These are phyloP conservation scores for Penicillium vulpinum DNA, from an alignment of 2,329 filamentous ascomycete species.

Conservation along the genomic window DNA sequence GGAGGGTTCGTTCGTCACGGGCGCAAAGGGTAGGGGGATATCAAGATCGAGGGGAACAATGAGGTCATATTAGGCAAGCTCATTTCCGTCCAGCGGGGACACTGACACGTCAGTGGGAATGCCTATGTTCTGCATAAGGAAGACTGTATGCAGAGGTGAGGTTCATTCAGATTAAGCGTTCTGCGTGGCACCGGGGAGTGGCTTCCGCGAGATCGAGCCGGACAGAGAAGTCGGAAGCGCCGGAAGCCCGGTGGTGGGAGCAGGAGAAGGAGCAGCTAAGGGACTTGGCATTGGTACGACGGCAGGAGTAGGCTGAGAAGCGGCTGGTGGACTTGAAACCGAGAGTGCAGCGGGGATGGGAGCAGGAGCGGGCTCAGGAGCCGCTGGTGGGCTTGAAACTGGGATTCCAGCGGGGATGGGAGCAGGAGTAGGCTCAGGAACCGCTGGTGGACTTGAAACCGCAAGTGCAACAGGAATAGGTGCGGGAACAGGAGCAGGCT, in stretches of 20 bases:
- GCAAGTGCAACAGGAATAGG: background rate
- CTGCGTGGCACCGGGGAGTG: slow-evolving; percentile 59
- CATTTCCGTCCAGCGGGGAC: slow-evolving; percentile 20
- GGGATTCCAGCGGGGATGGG: slow-evolving; percentile 15
- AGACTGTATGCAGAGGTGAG: slow-evolving; percentile 3
- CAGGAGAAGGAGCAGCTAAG: slow-evolving; percentile 23
- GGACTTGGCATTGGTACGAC: slow-evolving; percentile 29
- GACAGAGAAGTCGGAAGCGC: slow-evolving; percentile 47
- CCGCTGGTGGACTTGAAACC: too few species aligned
- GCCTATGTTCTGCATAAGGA: slow-evolving; percentile 8
- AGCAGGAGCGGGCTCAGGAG: slow-evolving; percentile 26
- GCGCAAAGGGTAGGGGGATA: slow-evolving; percentile 12
- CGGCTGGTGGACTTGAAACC: background rate
- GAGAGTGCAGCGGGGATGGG: too few species aligned
- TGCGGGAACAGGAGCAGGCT: too few species aligned
- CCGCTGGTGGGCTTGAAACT: slow-evolving; percentile 32
- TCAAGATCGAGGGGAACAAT: background rate
- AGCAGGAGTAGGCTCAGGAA: background rate
- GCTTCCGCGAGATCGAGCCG: slow-evolving; percentile 53
- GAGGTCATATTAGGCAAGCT: slow-evolving; percentile 17
- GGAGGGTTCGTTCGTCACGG: slow-evolving; percentile 22
- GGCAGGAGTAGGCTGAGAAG: slow-evolving; percentile 9
- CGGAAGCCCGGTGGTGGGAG: slow-evolving; percentile 41
- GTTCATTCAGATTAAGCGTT: slow-evolving; percentile 17
- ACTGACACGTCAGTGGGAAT: slow-evolving; percentile 10